Evolutionary conservation across 169 alveolate species (phyloP), one percentile per base, ranked within the genome.

Genomic region (Plasmodium gonderi): DNA sequence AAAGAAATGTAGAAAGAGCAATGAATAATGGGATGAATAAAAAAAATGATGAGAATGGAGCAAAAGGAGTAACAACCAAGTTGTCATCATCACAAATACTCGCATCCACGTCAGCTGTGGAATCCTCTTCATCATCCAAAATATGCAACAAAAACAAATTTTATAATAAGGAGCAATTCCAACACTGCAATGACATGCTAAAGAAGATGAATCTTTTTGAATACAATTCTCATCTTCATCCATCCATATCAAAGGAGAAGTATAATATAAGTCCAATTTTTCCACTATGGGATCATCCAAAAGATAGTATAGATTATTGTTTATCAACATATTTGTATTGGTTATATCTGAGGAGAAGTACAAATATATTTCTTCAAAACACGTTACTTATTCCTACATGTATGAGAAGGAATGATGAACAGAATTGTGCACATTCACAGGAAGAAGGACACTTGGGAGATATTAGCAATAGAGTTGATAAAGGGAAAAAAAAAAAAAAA

Each of bases 321-420:
- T 79, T 97, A 45, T 96, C 98, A 42, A 96, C 97, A 5, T 97
- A 97, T 92, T 91, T 97, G 83, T 95, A 92, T 77, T 97, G 99
- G 99, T 91, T 96, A 17, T 95, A 97, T 65, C 94, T 97, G 80
- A 95, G 97, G 77, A 94, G 97, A 14, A 96, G 97, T 0, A 97
- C 98, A 60, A 87, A 94, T 38, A 89, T 95, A n/a, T 95, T 91
- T 67, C 97, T 97, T 47, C 99, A 97, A 91, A 98, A 97, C 75
- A 81, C 94, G 2, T 96, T 96, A 40, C 95, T 97, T 14, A 49
- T 95, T 23, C 98, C 98, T 8, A 91, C 94, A 26, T 95, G 95
- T 78, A 90, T 91, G 77, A 83, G 92, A 74, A 68, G 31, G 31
- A 36, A 92, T 45, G 89, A 72, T n/a, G n/a, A n/a, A n/a, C n/a